A percentile compares a stretch with the other conserved stretches of the same genome.
These are phyloP conservation scores for Delitschia confertaspora DNA, from an alignment of 495 filamentous ascomycete species.

Conservation along the genomic window DNA sequence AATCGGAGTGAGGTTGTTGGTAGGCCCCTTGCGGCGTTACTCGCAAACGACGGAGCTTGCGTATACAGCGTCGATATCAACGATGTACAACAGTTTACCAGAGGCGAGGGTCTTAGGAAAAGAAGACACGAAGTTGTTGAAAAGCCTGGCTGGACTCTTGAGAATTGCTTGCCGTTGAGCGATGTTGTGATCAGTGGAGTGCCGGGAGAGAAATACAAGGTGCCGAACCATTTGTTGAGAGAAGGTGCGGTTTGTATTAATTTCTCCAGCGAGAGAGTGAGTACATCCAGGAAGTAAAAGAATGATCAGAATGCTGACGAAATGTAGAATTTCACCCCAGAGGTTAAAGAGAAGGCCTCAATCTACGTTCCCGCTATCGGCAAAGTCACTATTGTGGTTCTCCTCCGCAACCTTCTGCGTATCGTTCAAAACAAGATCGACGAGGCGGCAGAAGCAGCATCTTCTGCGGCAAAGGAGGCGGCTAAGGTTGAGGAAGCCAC, in stretches of 20 bases:
- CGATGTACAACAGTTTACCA: conserved; percentile 83
- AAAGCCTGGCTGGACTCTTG: conserved; percentile 60
- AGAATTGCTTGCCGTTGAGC: conserved; percentile 73
- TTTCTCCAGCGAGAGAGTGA: conserved; percentile 82
- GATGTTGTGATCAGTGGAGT: conserved; percentile 94
- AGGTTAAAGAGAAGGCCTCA: conserved; percentile 87
- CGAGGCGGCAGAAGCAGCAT: conserved; percentile 1
- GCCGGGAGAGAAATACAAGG: conserved; percentile 77
- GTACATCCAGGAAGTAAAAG: conserved; percentile 8
- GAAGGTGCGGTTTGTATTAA: conserved; percentile 95
- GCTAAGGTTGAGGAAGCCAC: conserved; percentile 5
- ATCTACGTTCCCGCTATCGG: conserved; percentile 95
- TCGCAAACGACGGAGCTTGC: conserved; percentile 91
- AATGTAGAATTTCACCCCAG: conserved; percentile 77
- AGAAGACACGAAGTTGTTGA: conserved; percentile 75
- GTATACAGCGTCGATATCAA: conserved; percentile 92
- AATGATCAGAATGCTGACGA: conserved; percentile 4
- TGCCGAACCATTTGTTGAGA: conserved; percentile 68
- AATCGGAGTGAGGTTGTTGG: conserved; percentile 95
- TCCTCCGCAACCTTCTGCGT: conserved; percentile 72
- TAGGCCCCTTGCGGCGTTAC: conserved; percentile 81
- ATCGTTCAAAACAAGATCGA: conserved; percentile 27
- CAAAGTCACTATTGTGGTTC: conserved; percentile 90
- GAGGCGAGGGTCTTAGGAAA: conserved; percentile 75
- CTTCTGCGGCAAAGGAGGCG: neutral